These are phyloP conservation scores for Globisporangium perplexum DNA, from an alignment of 352 stramenopile species.

Conservation along the genomic window DNA sequence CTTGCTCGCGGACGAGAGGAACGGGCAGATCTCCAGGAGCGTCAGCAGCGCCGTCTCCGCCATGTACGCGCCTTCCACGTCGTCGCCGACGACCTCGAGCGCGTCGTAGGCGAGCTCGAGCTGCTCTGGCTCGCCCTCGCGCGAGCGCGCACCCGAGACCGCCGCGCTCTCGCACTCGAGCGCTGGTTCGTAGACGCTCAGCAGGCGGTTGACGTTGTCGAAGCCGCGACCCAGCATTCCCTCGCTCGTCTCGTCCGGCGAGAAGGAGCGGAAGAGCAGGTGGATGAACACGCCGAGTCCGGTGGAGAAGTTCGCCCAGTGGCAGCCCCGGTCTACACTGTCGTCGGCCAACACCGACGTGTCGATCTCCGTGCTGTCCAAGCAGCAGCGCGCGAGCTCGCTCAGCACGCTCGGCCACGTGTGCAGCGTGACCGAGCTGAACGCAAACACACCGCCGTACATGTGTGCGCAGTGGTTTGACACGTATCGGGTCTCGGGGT, in stretches of 20 bases:
- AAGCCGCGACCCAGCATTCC: constrained; percentile 68
- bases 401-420: constrained; percentile 42
- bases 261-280: constrained; percentile 48
- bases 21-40: constrained; percentile 7
- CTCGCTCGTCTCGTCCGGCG: constrained; percentile 29
- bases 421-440: constrained; percentile 57
- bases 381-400: constrained; percentile 40
- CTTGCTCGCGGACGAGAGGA: constrained; percentile 9
- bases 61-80: constrained; percentile 9
- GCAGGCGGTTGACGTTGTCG: constrained; percentile 60
- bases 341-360: constrained; percentile 36
- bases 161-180: not conserved
- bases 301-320: constrained; percentile 59
- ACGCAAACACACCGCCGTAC: constrained; percentile 40
- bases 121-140: not conserved
- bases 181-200: constrained; percentile 32
- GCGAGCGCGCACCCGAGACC: not conserved
- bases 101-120: constrained; percentile 5
- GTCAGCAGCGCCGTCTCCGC: not conserved
- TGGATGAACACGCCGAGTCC: constrained; percentile 60
- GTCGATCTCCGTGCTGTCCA: constrained; percentile 52
- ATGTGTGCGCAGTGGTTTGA: constrained; percentile 48
- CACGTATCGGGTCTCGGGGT: constrained; percentile 29
- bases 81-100: constrained; percentile 1
- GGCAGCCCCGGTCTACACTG: constrained; percentile 42